These are phyloP conservation scores for Carex littledalei DNA, from an alignment of 176 grass and related monocot species.

Conservation along the genomic window DNA sequence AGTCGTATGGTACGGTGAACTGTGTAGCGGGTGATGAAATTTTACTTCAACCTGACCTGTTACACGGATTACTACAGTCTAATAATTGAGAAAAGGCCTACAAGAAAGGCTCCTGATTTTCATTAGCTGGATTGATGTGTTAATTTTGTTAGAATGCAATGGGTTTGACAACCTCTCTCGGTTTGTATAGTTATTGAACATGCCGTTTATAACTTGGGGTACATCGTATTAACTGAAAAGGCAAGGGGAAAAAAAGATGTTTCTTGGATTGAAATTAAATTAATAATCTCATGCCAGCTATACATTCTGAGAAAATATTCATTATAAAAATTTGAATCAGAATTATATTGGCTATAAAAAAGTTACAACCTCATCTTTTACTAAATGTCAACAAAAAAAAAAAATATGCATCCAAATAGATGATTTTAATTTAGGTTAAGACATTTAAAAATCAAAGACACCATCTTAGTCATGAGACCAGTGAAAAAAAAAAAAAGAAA, in stretches of 20 bases:
- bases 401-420: too few relatives aligned
- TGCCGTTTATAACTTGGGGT: not conserved
- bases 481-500: too few relatives aligned
- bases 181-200: not conserved
- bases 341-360: not conserved
- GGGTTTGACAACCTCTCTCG: not conserved
- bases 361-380: too few relatives aligned
- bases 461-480: too few relatives aligned
- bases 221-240: not conserved
- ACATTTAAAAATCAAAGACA: too few relatives aligned
- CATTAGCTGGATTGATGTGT: constrained; percentile 1
- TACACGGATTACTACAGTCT: not conserved
- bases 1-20: too few relatives aligned
- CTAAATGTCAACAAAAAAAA: too few relatives aligned
- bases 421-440: too few relatives aligned
- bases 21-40: not conserved
- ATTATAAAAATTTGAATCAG: not conserved
- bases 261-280: not conserved
- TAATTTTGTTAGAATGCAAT: constrained; percentile 5
- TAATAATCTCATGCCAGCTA: not conserved
- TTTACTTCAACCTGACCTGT: not conserved
- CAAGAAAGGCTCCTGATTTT: not conserved
- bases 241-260: not conserved
- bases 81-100: not conserved
- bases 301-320: not conserved